Percentiles rank a stretch among this genome's conserved stretches.
Evolutionary conservation across 352 stramenopile species (phyloP).

Genomic region (Pythium rhizo-oryzae): DNA sequence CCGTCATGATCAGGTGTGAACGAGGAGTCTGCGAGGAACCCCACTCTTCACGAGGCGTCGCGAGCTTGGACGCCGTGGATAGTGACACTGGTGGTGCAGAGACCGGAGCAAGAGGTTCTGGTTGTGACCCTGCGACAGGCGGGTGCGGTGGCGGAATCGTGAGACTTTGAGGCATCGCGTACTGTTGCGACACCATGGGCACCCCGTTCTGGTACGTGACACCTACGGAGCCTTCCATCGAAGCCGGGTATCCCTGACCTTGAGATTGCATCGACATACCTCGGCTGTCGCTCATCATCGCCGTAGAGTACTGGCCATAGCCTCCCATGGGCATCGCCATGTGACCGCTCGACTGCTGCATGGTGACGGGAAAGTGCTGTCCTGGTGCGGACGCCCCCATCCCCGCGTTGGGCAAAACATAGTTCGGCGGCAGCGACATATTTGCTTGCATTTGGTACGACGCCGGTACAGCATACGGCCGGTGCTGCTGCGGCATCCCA

Average conservation of each 20-base stretch:
- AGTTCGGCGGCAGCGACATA: constrained; percentile 50
- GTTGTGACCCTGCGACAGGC: neutral
- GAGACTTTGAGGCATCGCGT: constrained; percentile 22
- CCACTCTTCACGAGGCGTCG: constrained; percentile 85
- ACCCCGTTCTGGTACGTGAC: constrained; percentile 24
- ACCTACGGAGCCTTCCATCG: constrained; percentile 11
- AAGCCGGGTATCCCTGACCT: constrained; percentile 11
- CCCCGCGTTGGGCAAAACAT: constrained; percentile 41
- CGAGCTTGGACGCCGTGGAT: constrained; percentile 48
- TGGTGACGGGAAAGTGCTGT: constrained; percentile 23
- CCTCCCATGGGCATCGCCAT: constrained; percentile 24
- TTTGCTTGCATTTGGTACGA: constrained; percentile 53
- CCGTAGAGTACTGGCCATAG: constrained; percentile 22
- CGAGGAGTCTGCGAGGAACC: constrained; percentile 84
- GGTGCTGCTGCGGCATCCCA: constrained; percentile 34
- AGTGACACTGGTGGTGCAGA: constrained; percentile 33
- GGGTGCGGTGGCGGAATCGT: constrained; percentile 18
- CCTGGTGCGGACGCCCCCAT: neutral
- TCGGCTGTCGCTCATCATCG: constrained; percentile 16
- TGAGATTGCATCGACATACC: constrained; percentile 8
- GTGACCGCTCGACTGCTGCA: constrained; percentile 11
- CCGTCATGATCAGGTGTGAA: constrained; percentile 81
- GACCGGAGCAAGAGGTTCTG: constrained; percentile 21
- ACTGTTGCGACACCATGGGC: constrained; percentile 19
- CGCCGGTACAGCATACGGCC: constrained; percentile 38